phyloP scores from a whole-genome alignment of 2,329 filamentous ascomycete genomes.

The Sphaceloma murrayae region DNA sequence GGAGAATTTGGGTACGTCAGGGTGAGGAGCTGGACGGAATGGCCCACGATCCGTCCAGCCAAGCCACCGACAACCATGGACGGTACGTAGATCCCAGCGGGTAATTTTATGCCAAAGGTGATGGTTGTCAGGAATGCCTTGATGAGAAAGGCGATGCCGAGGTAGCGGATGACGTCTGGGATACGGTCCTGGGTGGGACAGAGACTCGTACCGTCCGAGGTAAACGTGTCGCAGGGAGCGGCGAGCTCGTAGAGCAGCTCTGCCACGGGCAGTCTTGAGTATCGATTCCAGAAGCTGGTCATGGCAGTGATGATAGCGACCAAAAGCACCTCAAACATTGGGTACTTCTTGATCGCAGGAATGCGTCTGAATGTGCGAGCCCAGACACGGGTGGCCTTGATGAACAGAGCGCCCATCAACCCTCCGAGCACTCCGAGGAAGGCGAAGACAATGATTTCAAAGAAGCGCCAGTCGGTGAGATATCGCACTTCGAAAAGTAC shows the following conservation, averaged over 20 bases:
- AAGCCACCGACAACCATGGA: conserved; percentile 97
- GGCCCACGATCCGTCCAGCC: conserved; percentile 79
- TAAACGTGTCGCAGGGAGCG: conserved; percentile 69
- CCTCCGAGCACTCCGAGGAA: conserved; percentile 81
- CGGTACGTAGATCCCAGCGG: conserved; percentile 93
- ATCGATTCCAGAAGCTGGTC: conserved; percentile 84
- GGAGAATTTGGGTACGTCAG: conserved; percentile 60
- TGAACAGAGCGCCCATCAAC: conserved; percentile 79
- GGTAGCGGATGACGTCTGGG: conserved; percentile 59
- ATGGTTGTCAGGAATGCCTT: conserved; percentile 82
- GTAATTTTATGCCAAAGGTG: conserved; percentile 93
- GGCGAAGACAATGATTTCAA: conserved; percentile 78
- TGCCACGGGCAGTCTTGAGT: conserved; percentile 81
- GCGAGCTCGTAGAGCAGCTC: conserved; percentile 86
- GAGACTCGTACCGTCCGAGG: conserved; percentile 59
- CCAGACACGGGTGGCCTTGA: conserved; percentile 89
- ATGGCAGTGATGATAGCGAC: conserved; percentile 79
- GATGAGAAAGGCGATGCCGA: conserved; percentile 73
- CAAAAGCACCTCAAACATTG: conserved; percentile 76
- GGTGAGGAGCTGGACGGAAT: conserved; percentile 72
- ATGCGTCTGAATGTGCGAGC: conserved; percentile 80
- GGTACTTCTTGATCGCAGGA: conserved; percentile 66
- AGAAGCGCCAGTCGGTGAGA: conserved; percentile 81
- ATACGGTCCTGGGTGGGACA: conserved; percentile 72
- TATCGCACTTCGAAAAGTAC: conserved; percentile 95